Evolutionary conservation across 2,329 filamentous ascomycete genomes (phyloP).

Genomic region (Tetracladium maxilliforme): DNA sequence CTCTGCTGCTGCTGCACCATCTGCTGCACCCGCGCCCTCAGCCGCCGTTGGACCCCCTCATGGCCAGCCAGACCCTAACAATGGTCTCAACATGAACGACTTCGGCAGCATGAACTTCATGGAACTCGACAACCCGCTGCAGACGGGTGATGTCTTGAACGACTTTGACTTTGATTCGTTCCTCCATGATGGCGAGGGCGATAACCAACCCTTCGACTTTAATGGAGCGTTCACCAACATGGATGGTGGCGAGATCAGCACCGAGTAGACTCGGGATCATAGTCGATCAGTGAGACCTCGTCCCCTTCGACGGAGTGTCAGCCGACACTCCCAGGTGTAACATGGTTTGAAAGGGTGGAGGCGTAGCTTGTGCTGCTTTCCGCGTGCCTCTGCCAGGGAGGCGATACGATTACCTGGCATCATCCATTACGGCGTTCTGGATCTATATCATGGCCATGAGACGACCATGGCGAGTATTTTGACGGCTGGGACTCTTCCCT

Average conservation of each 20-base stretch:
- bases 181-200: conserved; percentile 39
- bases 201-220: conserved; percentile 25
- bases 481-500: too few species aligned
- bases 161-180: conserved; percentile 59
- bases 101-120: conserved; percentile 15
- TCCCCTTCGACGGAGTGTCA: too few species aligned
- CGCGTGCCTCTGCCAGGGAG: too few species aligned
- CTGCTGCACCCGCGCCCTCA: conserved; percentile 8
- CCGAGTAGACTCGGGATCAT: conserved; percentile 24
- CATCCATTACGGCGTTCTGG: too few species aligned
- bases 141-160: conserved; percentile 40
- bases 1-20: neutral
- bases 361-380: too few species aligned
- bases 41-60: conserved; percentile 26
- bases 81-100: conserved; percentile 8
- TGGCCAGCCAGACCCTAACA: neutral
- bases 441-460: too few species aligned
- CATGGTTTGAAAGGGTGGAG: too few species aligned
- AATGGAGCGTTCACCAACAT: conserved; percentile 22
- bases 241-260: conserved; percentile 41
- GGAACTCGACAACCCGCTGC: conserved; percentile 38
- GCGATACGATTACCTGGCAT: too few species aligned
- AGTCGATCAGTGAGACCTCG: too few species aligned
- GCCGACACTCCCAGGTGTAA: too few species aligned
- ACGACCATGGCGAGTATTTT: too few species aligned